A percentile compares a stretch with the other conserved stretches of the same genome.
phyloP scores from a whole-genome alignment of 768 basidiomycete genomes.

The Hygrophorus pudorinus region DNA sequence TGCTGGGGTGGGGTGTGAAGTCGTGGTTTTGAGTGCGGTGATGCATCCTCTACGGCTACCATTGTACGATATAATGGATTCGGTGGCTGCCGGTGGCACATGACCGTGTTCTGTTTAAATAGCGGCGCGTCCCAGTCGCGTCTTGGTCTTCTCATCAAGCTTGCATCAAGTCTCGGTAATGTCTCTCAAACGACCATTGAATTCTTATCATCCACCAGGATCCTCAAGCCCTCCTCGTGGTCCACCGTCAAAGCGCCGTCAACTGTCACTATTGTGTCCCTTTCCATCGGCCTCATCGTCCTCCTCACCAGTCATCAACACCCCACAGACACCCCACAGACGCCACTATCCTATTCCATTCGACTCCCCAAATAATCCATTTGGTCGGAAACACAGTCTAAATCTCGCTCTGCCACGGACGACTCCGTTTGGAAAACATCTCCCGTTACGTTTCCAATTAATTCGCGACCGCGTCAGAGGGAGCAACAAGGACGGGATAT shows the following conservation, averaged over 20 bases:
- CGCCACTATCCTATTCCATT: conserved; percentile 4
- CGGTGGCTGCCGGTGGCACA: too few species aligned
- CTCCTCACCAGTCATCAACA: not conserved
- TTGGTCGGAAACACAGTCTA: conserved; percentile 4
- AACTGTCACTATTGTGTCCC: too few species aligned
- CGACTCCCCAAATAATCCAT: conserved; percentile 10
- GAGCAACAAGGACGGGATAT: conserved; percentile 26
- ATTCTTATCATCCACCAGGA: too few species aligned
- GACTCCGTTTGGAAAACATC: conserved; percentile 8
- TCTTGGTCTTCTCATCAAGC: too few species aligned
- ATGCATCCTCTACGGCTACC: too few species aligned
- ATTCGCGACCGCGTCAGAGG: not conserved
- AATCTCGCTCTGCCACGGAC: conserved; percentile 4
- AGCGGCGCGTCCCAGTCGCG: too few species aligned
- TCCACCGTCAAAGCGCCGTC: conserved; percentile 1
- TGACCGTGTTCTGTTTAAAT: too few species aligned
- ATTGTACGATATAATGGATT: too few species aligned
- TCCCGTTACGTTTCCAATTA: conserved; percentile 8
- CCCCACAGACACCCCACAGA: not conserved
- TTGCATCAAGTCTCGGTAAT: too few species aligned
- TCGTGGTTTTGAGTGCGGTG: conserved; percentile 18
- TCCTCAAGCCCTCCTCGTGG: not conserved
- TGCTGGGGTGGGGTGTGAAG: conserved; percentile 57
- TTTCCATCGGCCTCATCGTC: not conserved
- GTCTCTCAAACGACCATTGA: too few species aligned